Evolutionary conservation across 2,329 filamentous ascomycete species (phyloP).

Genomic region (Septoria linicola): DNA sequence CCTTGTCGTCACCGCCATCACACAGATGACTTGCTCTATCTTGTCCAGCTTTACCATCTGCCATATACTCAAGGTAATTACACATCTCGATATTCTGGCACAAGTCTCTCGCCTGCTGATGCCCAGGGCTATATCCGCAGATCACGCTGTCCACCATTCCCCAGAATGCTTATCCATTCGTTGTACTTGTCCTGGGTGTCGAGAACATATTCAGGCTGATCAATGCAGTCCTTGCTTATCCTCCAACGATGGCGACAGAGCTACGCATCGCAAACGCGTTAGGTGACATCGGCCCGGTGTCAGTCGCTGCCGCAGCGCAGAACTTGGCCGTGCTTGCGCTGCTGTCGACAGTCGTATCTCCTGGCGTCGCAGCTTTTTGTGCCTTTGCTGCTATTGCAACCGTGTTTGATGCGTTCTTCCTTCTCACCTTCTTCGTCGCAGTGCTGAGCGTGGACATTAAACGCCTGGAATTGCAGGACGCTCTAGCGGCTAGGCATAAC

Average conservation of each 20-base stretch:
- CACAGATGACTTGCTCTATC: constrained; percentile 66
- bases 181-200: constrained; percentile 73
- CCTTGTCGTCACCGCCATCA: constrained; percentile 67
- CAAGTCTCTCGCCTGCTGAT: not conserved
- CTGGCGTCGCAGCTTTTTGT: constrained; percentile 72
- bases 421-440: constrained; percentile 76
- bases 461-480: constrained; percentile 72
- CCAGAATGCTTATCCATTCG: constrained; percentile 70
- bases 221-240: constrained; percentile 72
- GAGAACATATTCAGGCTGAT: constrained; percentile 74
- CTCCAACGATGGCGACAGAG: constrained; percentile 66
- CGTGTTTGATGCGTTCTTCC: constrained; percentile 73
- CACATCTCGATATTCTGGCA: not conserved
- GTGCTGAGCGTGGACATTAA: constrained; percentile 78
- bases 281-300: constrained; percentile 69
- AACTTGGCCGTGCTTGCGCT: constrained; percentile 66
- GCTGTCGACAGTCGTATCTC: constrained; percentile 66
- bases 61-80: constrained; percentile 62
- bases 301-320: constrained; percentile 65
- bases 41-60: constrained; percentile 79
- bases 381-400: constrained; percentile 73
- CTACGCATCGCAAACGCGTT: constrained; percentile 71
- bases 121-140: not conserved
- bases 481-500: constrained; percentile 51
- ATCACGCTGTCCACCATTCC: constrained; percentile 73